Evolutionary conservation across 1,284 basidiomycete genomes (phyloP).

Genomic region (Ganoderma lingzhi): DNA sequence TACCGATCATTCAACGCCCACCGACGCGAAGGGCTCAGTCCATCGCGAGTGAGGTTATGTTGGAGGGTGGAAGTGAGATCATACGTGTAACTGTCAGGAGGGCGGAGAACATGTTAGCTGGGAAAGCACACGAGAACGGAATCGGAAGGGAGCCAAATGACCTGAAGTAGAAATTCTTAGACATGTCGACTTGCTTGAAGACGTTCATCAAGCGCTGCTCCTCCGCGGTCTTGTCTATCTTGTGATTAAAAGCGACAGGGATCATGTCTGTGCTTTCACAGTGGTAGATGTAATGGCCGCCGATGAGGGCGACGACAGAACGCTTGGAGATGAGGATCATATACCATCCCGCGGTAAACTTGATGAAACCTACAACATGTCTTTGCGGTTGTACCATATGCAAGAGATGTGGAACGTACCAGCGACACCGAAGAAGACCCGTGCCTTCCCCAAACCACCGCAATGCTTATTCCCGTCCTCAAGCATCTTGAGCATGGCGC

Average conservation of each 20-base stretch:
- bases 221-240: conserved; percentile 84
- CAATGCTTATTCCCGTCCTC: conserved; percentile 92
- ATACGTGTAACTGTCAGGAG: conserved; percentile 83
- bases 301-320: conserved; percentile 92
- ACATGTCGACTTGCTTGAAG: conserved; percentile 98
- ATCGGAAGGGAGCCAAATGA: conserved; percentile 42
- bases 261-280: conserved; percentile 93
- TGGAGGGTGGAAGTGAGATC: conserved; percentile 97
- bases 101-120: neutral
- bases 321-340: conserved; percentile 91
- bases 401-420: conserved; percentile 48
- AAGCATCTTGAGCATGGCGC: conserved; percentile 91
- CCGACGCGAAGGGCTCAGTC: conserved; percentile 41
- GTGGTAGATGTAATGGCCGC: conserved; percentile 97
- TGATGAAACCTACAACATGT: conserved; percentile 75
- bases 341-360: conserved; percentile 93
- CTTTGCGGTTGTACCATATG: neutral
- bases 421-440: conserved; percentile 82
- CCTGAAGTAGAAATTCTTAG: conserved; percentile 99
- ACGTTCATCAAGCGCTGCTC: conserved; percentile 88
- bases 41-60: conserved; percentile 79
- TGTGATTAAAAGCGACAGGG: conserved; percentile 76
- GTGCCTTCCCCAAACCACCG: conserved; percentile 87
- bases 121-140: neutral
- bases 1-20: conserved; percentile 89